Evolutionary conservation across 2,329 filamentous ascomycete species (phyloP).

Genomic region (Colletotrichum sp.): DNA sequence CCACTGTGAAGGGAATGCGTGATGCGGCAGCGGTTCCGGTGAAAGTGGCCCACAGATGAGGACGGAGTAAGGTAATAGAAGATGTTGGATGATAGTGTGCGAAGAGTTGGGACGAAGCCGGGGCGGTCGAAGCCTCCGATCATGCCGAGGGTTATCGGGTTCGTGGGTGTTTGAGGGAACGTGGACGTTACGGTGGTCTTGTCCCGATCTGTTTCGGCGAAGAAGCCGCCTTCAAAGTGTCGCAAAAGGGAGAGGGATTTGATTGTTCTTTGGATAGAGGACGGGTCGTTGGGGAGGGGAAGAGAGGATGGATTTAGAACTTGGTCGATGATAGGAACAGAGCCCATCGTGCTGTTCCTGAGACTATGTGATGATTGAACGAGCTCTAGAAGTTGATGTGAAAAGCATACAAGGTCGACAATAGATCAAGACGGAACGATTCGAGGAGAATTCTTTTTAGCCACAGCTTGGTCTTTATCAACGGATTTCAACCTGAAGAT

Average conservation of each 20-base stretch:
- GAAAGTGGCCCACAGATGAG: conserved; percentile 63
- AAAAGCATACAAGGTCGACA: background rate
- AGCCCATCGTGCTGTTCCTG: background rate
- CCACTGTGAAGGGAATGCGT: conserved; percentile 71
- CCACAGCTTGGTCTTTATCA: background rate
- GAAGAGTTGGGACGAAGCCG: background rate
- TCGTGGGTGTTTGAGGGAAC: conserved; percentile 46
- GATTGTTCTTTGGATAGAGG: conserved; percentile 29
- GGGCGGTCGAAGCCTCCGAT: conserved; percentile 37
- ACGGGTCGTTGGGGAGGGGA: conserved; percentile 10
- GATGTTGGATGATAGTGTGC: background rate
- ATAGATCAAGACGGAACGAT: background rate
- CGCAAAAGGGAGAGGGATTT: conserved; percentile 50
- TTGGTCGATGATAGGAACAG: background rate
- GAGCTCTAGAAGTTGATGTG: background rate
- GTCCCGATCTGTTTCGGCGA: conserved; percentile 64
- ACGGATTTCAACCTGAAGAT: background rate
- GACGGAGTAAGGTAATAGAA: conserved; percentile 60
- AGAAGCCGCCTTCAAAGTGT: conserved; percentile 72
- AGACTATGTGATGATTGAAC: background rate
- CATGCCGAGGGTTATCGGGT: conserved; percentile 37
- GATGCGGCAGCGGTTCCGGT: conserved; percentile 66
- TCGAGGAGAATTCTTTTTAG: background rate
- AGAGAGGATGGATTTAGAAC: conserved; percentile 3
- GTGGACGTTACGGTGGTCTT: conserved; percentile 58